Evolutionary conservation across 805 yeast species (phyloP).

Genomic region (Allodekkera sacchari): DNA sequence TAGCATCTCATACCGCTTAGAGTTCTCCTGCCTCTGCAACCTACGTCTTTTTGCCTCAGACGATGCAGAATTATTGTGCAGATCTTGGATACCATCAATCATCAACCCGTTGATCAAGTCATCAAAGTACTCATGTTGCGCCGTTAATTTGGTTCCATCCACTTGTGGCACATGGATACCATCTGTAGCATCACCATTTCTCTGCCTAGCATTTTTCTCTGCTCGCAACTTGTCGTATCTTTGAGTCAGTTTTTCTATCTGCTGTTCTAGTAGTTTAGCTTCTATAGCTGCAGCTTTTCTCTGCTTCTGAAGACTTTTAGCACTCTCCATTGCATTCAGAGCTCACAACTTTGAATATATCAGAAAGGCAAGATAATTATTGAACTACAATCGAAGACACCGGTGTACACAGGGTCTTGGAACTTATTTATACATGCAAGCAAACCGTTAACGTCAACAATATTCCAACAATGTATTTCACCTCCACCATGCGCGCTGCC

Average conservation of each 20-base stretch:
- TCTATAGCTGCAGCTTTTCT: neutral
- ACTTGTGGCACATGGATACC: no score
- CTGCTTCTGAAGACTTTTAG: neutral
- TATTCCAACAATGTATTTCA: no score
- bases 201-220: no score
- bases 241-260: conserved; percentile 2
- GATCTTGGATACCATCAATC: conserved; percentile 13
- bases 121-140: conserved; percentile 24
- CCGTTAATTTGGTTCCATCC: no score
- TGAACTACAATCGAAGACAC: no score
- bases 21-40: conserved; percentile 3
- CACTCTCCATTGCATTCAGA: conserved; percentile 4
- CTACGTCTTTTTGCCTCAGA: conserved; percentile 5
- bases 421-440: no score
- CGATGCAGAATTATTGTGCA: conserved; percentile 1
- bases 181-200: no score
- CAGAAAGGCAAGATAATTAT: no score
- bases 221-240: conserved; percentile 2
- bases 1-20: conserved; percentile 6
- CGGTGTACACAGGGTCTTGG: no score
- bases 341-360: no score
- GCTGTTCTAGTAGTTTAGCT: conserved; percentile 1
- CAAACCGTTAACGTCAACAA: no score
- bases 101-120: conserved; percentile 17
- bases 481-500: no score